Base-by-base conservation (phyloP, 2,329 filamentous ascomycete genomes). In the Penicillium janthinellum region DNA sequence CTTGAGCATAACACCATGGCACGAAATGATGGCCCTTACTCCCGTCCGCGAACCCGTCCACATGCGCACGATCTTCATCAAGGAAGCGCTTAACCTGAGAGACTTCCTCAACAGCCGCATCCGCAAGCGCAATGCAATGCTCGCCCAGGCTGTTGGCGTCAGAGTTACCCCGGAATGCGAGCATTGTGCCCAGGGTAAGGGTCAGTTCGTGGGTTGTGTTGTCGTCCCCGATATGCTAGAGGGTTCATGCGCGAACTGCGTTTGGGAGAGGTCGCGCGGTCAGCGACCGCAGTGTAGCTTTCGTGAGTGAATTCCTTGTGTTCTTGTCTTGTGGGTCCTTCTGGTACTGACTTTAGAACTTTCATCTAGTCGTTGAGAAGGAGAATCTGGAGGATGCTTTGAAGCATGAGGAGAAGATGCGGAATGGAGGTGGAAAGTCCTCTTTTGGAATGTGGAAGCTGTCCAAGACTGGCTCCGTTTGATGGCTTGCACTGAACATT, bases 131-230 rank as follows among this genome's bases (percentile, higher is more conserved):
- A 20, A 45, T 11, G 52, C 52, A 1, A 44, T 55, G 28, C 52
- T 45, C 31, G 41, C 42, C 12, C 52, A 55, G 31, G 52, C 41
- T 5, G 52, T 55, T 8, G 52, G 52, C 2, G 52, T 44, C 41
- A 45, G 35, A 17, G 39, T 17, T 17, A 35, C 25, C 1, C 28
- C 39, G 4, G n/a, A 35, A 7, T 55, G 52, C 15, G 12, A 35
- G 28, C 52, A 47, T 12, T 55, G 52, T 42, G 41, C 31, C 7
- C 6, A 25, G n/a, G 52, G 52, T 12, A 28, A 45, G 41, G 52
- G 52, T 17, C 52, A 55, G 22, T 55, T 55, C n/a, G 52, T 55
- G 22, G 52, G 52, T 6, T 55, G 52, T 38, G 28, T 55, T 15
- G 41, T 38, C 8, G 25, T 55, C 3, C 42, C 41, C 4, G n/a